Conservation (phyloP, 176 grass and related monocot species). For the bread wheat (Triticum aestivum) region IWGSC_CS_RefSeq_v2.1 NC_057809.1:597139973-597140472, state of each 20-base stretch:
- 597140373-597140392: too few species aligned
- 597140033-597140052: neutral
- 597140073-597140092: neutral
- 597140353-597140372: too few species aligned
- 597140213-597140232: neutral
- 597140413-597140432: too few species aligned
- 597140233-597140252: neutral
- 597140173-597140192: neutral
- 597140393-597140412: too few species aligned
- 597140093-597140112: neutral
- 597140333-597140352: too few species aligned
- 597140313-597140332: too few species aligned
- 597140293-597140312: too few species aligned
- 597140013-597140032: neutral
- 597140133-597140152: neutral
- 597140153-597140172: neutral
- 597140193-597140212: neutral
- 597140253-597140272: neutral
- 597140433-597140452: too few species aligned
- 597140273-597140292: neutral
- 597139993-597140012: neutral
- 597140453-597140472: too few species aligned
- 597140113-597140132: neutral
- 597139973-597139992: neutral
- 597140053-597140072: neutral